Base-by-base conservation (phyloP, 2,329 filamentous ascomycete genomes). In the Talaromyces sp. region DNA sequence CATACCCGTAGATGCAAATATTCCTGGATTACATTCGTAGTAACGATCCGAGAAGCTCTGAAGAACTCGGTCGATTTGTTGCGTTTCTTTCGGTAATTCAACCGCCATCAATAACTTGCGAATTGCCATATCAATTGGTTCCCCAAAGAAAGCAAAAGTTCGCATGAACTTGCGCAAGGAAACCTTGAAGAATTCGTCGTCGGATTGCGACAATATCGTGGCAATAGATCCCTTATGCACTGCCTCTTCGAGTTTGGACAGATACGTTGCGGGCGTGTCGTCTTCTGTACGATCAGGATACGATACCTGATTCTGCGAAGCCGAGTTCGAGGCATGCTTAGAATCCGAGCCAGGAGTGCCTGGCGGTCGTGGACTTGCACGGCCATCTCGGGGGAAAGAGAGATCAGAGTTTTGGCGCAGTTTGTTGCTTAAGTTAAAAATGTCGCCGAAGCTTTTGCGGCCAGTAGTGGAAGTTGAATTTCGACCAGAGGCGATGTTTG, bases 61-160 rank as follows among this genome's bases (percentile, higher is more conserved):
- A 40, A 99, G 80, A 60, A 95, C 95, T 58, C 95, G 86, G 75
- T 99, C 95, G 65, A 99, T 98, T 70, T 99, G 95, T 75, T 99
- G 95, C 0, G 95, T 98, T 78, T 99, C 95, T 69, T 96, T 96
- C 4, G 95, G 95, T 34, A 99, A 78, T 74, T 98, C 94, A 3
- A 95, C 92, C 72, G 97, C 93, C 90, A 98, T 96, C 60, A 99
- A 82, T 56, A 99, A 83, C 74, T 98, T 98, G 42, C 95, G 88
- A 65, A 98, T 88, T 1, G 94, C 91, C 92, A 99, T 98, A 73
- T 99, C 95, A 81, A 99, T 94, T 0, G 95, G 95, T 68, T 98
- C 94, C 31, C 92, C 93, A 70, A 97, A 98, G 78, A 98, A 98
- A 58, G 89, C 87, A 75, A 98, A 98, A 23, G 89, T 89, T 59